These are phyloP conservation scores for Heliamphora exappendiculata DNA, from an alignment of 148 eudicot genomes.

Conservation along the genomic window DNA sequence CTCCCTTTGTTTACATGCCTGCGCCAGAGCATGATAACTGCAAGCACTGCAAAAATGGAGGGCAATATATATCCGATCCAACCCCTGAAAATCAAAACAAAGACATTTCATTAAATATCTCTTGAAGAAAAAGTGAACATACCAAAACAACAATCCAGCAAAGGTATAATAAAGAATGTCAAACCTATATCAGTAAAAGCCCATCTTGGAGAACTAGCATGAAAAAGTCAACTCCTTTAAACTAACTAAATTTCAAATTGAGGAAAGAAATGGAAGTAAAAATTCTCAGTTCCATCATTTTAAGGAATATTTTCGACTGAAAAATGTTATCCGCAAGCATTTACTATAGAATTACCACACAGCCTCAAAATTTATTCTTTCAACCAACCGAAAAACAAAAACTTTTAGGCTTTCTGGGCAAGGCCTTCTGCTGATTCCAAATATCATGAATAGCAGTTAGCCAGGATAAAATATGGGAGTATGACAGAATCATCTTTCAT, in stretches of 20 bases:
- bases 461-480: too few relatives aligned
- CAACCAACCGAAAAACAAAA: too few relatives aligned
- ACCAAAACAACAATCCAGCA: background rate
- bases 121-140: background rate
- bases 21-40: constrained; percentile 59
- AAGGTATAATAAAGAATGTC: background rate
- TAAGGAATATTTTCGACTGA: background rate
- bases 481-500: too few relatives aligned
- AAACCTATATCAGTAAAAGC: background rate
- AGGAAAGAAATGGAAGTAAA: background rate
- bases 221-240: background rate
- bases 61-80: constrained; percentile 56
- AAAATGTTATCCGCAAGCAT: background rate
- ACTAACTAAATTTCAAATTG: background rate
- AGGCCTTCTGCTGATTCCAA: too few relatives aligned
- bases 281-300: background rate
- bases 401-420: too few relatives aligned
- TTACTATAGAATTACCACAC: background rate
- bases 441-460: too few relatives aligned
- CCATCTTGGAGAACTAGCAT: background rate
- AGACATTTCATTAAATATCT: background rate
- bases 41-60: constrained; percentile 36
- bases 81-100: constrained; percentile 42
- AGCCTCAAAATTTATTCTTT: too few relatives aligned
- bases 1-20: constrained; percentile 39